Conservation (phyloP, 2,329 filamentous ascomycete species). For the Cladosporium sp. region DNA sequence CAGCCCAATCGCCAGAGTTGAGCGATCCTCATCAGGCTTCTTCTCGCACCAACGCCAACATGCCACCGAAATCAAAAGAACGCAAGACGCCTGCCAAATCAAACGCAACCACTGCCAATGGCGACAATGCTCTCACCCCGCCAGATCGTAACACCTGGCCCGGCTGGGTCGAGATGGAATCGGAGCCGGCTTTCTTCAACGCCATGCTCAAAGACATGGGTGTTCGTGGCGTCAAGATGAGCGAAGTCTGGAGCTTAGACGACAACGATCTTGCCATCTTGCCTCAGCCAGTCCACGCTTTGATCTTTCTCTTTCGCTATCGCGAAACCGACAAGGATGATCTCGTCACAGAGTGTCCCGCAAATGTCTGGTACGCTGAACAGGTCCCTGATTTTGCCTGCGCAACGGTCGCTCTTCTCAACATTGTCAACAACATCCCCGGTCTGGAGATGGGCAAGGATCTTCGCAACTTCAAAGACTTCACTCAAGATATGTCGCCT, state of each 20-base stretch:
- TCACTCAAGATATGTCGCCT: constrained; percentile 69
- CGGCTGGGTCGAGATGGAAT: constrained; percentile 84
- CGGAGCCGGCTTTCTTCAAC: constrained; percentile 86
- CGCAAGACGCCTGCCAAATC: constrained; percentile 20
- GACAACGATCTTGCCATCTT: constrained; percentile 63
- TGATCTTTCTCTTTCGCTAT: constrained; percentile 86
- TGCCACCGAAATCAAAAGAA: constrained; percentile 26
- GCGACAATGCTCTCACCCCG: not conserved
- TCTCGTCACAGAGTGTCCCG: constrained; percentile 56
- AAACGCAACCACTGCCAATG: not conserved
- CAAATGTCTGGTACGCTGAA: constrained; percentile 88
- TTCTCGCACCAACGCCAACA: constrained; percentile 11
- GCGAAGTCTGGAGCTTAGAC: constrained; percentile 76
- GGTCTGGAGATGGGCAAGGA: constrained; percentile 68
- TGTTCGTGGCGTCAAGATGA: constrained; percentile 69
- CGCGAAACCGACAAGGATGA: constrained; percentile 56
- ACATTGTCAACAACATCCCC: constrained; percentile 85
- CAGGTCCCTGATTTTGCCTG: constrained; percentile 86
- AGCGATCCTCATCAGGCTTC: not conserved
- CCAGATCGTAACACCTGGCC: constrained; percentile 63
- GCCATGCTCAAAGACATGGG: constrained; percentile 79
- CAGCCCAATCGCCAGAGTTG: not conserved
- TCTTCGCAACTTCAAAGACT: constrained; percentile 70
- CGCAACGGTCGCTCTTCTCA: constrained; percentile 87
- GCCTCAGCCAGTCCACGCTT: constrained; percentile 72